A percentile compares a stretch with the other conserved stretches of the same genome.
Conservation (phyloP, 345 rosid species). For the Dimocarpus longan region DNA sequence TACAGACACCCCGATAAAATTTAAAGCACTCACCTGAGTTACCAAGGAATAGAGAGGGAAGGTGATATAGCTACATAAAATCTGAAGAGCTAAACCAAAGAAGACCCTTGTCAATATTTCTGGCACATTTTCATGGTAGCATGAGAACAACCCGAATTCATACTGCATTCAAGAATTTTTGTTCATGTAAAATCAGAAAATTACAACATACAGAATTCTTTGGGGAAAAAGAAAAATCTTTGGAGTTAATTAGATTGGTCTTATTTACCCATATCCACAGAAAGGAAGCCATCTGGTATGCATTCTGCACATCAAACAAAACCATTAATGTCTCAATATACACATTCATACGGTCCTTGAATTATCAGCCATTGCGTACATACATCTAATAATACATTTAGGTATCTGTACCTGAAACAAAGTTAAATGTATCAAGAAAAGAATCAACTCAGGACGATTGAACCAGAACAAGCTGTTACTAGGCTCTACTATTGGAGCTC, state of each 20-base stretch:
- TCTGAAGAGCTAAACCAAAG: conserved; percentile 38
- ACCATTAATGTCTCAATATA: background rate
- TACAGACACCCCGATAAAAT: too few relatives aligned
- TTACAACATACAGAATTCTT: background rate
- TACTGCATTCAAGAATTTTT: conserved; percentile 30
- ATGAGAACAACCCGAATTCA: conserved; percentile 37
- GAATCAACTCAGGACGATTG: conserved; percentile 42
- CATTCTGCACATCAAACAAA: conserved; percentile 34
- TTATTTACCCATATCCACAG: conserved; percentile 53
- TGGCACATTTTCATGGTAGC: conserved; percentile 33
- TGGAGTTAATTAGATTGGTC: background rate
- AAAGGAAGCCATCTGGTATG: conserved; percentile 55
- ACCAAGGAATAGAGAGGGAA: conserved; percentile 47
- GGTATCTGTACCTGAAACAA: conserved; percentile 38
- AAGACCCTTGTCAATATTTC: conserved; percentile 26
- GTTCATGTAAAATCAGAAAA: background rate
- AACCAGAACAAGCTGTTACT: conserved; percentile 48
- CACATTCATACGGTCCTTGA: too few relatives aligned
- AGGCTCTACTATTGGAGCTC: conserved; percentile 44
- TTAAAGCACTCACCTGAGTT: conserved; percentile 35
- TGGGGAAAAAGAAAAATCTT: background rate
- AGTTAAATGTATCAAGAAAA: conserved; percentile 44
- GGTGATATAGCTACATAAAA: conserved; percentile 47
- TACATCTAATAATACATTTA: too few relatives aligned
- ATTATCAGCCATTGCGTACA: too few relatives aligned